These are phyloP conservation scores for Aegilops longissima DNA, from an alignment of 176 grass and related monocot species.

Conservation along the genomic window DNA sequence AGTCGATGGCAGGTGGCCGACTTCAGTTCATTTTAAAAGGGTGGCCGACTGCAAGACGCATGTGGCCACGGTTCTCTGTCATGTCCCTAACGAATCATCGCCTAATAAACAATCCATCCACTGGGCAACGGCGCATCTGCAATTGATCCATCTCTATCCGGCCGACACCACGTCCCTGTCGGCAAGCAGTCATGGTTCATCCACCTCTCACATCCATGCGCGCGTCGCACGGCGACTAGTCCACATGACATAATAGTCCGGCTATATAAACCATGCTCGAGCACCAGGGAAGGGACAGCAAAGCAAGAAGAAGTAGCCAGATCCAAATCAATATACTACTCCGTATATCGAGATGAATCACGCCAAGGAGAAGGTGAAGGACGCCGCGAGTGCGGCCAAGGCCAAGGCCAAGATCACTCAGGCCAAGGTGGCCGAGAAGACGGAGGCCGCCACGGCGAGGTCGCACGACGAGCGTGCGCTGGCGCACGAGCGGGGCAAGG, in stretches of 20 bases:
- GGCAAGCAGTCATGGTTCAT: not conserved
- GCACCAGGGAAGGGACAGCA: not conserved
- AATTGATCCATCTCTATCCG: not conserved
- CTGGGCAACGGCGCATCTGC: not conserved
- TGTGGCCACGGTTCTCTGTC: not conserved
- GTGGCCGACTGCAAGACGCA: not conserved
- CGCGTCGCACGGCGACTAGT: too few species aligned
- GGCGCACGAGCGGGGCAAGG: slow-evolving; percentile 50
- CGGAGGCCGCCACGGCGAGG: slow-evolving; percentile 29
- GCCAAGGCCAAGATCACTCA: slow-evolving; percentile 45
- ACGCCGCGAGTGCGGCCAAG: slow-evolving; percentile 39
- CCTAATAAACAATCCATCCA: not conserved
- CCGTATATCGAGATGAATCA: not conserved
- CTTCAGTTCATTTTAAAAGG: not conserved
- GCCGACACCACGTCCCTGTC: not conserved
- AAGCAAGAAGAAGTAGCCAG: not conserved
- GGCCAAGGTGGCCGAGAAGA: slow-evolving; percentile 45
- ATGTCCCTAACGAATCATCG: not conserved
- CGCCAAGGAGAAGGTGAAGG: slow-evolving; percentile 50
- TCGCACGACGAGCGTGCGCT: slow-evolving; percentile 36
- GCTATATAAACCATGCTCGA: not conserved
- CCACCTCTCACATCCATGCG: not conserved
- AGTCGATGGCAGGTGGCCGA: not conserved
- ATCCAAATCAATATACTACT: too few species aligned
- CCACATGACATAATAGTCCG: not conserved